These are phyloP conservation scores for Syzygium malaccense DNA, from an alignment of 441 rosid genomes.

Conservation along the genomic window DNA sequence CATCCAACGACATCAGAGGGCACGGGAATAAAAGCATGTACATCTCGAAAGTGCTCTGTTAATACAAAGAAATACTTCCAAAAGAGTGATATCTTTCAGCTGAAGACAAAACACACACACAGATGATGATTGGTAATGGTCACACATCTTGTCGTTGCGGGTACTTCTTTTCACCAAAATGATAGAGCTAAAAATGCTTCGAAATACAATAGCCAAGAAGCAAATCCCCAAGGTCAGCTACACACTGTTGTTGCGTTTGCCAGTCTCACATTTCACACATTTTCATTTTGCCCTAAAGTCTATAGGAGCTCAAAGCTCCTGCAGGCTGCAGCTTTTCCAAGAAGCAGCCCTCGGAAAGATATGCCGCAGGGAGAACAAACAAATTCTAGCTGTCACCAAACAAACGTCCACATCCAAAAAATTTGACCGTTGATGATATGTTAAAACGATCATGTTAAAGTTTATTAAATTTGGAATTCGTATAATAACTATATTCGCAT, in stretches of 20 bases:
- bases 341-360: background rate
- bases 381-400: background rate
- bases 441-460: no score
- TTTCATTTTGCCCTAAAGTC: background rate
- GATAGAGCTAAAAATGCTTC: background rate
- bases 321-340: background rate
- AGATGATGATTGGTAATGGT: background rate
- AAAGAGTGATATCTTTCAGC: background rate
- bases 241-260: background rate
- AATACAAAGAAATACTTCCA: background rate
- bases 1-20: background rate
- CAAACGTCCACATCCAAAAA: background rate
- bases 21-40: background rate
- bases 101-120: background rate
- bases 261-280: background rate
- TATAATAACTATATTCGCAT: no score
- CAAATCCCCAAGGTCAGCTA: background rate
- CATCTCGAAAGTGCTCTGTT: background rate
- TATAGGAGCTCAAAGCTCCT: background rate
- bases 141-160: background rate
- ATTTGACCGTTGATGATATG: no score
- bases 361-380: background rate
- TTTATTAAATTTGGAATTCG: no score
- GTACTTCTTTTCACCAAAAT: background rate
- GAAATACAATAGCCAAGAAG: background rate